Evolutionary conservation across 2,329 filamentous ascomycete genomes (phyloP).

Genomic region (Fusarium sterilihyphosum): DNA sequence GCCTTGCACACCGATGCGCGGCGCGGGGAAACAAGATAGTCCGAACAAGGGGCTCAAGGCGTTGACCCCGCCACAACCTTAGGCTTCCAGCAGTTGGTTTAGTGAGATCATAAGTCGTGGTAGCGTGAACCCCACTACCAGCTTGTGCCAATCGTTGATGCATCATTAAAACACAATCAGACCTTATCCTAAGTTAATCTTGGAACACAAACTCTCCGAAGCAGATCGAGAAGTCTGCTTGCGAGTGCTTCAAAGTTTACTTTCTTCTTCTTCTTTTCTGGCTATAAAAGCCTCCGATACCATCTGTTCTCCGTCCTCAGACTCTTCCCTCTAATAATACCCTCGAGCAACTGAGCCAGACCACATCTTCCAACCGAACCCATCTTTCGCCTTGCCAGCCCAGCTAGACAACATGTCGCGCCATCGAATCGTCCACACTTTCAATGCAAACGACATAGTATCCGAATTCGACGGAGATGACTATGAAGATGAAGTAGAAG

Average conservation of each 20-base stretch:
- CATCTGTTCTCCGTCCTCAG: not conserved
- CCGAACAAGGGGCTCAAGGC: slow-evolving; percentile 38
- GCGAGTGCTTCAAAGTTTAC: not conserved
- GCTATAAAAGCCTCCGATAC: not conserved
- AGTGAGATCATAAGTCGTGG: slow-evolving; percentile 38
- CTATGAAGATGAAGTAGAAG: slow-evolving; percentile 57
- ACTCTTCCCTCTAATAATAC: not conserved
- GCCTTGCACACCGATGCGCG: slow-evolving; percentile 45
- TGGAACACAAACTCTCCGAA: not conserved
- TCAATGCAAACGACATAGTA: slow-evolving; percentile 58
- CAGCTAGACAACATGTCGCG: slow-evolving; percentile 37
- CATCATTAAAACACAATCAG: slow-evolving; percentile 21
- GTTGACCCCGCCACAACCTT: slow-evolving; percentile 1
- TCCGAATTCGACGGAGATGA: slow-evolving; percentile 61
- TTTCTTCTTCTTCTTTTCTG: not conserved
- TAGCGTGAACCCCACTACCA: slow-evolving; percentile 39
- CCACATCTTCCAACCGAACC: not conserved
- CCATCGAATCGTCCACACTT: slow-evolving; percentile 51
- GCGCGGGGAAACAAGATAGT: slow-evolving; percentile 48
- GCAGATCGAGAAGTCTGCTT: not conserved
- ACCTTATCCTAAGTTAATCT: not conserved
- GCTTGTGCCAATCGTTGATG: slow-evolving; percentile 30
- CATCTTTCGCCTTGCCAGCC: not conserved
- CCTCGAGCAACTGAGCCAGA: not conserved
- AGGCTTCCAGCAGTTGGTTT: slow-evolving; percentile 8